Conservation (phyloP, 345 rosid species). For the Eucalyptus tenuipes region DNA sequence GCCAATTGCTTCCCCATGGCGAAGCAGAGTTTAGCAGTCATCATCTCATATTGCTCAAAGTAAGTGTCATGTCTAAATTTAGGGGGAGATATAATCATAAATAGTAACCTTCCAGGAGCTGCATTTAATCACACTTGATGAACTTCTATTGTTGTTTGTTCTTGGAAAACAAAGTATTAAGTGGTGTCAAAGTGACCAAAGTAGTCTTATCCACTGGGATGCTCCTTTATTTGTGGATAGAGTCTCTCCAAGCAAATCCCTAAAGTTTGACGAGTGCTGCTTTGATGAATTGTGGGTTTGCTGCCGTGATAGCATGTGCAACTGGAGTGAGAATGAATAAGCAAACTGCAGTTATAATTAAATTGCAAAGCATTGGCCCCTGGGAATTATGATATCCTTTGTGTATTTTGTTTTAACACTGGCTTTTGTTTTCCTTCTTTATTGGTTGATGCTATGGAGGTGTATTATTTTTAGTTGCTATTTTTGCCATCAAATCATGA, state of each 20-base stretch:
- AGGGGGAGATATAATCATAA: background rate
- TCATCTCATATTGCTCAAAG: constrained; percentile 68
- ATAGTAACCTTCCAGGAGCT: background rate
- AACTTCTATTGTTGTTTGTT: background rate
- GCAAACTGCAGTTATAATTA: background rate
- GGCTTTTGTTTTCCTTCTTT: background rate
- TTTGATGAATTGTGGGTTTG: background rate
- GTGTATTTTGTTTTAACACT: background rate
- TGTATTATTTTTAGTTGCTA: background rate
- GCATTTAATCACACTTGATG: background rate
- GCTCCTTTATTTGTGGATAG: background rate
- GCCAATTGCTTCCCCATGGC: constrained; percentile 85
- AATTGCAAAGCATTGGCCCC: background rate
- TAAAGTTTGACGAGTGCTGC: background rate
- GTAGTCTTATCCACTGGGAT: background rate
- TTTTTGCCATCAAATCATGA: background rate
- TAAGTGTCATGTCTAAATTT: constrained; percentile 2
- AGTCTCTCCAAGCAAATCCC: background rate
- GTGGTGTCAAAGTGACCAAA: background rate
- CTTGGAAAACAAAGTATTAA: background rate
- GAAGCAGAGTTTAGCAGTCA: constrained; percentile 71
- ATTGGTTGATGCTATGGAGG: background rate
- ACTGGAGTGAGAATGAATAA: background rate
- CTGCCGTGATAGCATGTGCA: background rate
- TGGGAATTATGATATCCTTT: background rate